Conservation (phyloP, 2,329 filamentous ascomycete genomes). For the Talaromyces rugulosus region DNA sequence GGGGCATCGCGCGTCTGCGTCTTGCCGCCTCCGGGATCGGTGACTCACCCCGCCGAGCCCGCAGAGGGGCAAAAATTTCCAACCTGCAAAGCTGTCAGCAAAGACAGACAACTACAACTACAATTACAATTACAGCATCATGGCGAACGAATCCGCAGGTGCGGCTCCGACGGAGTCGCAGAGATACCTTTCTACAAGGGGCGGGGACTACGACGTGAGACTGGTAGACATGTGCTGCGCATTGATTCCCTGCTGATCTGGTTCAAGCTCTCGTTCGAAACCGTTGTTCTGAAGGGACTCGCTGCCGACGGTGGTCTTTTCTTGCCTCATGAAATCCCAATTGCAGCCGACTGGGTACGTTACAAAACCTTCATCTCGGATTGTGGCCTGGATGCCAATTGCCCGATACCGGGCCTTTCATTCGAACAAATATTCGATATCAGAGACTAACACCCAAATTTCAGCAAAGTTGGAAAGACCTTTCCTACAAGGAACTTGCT, state of each 20-base stretch:
- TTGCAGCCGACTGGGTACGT: slow-evolving; percentile 53
- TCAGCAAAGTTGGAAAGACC: slow-evolving; percentile 64
- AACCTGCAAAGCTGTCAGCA: not conserved
- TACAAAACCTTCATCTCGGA: not conserved
- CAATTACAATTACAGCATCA: not conserved
- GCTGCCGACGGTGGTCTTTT: slow-evolving; percentile 84
- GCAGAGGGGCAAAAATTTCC: not conserved
- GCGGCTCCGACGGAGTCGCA: slow-evolving; percentile 21
- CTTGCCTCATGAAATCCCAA: slow-evolving; percentile 77
- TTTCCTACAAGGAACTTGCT: slow-evolving; percentile 76
- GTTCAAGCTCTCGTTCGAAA: slow-evolving; percentile 69
- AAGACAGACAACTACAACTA: not conserved
- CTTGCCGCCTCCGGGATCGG: not conserved
- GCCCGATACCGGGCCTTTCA: not conserved
- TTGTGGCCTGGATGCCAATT: not conserved
- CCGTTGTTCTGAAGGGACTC: slow-evolving; percentile 84
- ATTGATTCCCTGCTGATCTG: not conserved
- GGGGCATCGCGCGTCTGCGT: too few species aligned
- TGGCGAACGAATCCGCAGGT: not conserved
- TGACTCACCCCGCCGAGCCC: not conserved
- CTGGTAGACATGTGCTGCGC: not conserved
- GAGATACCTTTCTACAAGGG: slow-evolving; percentile 30
- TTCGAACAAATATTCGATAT: not conserved
- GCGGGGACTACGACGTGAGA: slow-evolving; percentile 27
- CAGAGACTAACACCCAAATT: not conserved